Evolutionary conservation across 2,329 filamentous ascomycete genomes (phyloP).

Genomic region (Aspergillus vadensis): DNA sequence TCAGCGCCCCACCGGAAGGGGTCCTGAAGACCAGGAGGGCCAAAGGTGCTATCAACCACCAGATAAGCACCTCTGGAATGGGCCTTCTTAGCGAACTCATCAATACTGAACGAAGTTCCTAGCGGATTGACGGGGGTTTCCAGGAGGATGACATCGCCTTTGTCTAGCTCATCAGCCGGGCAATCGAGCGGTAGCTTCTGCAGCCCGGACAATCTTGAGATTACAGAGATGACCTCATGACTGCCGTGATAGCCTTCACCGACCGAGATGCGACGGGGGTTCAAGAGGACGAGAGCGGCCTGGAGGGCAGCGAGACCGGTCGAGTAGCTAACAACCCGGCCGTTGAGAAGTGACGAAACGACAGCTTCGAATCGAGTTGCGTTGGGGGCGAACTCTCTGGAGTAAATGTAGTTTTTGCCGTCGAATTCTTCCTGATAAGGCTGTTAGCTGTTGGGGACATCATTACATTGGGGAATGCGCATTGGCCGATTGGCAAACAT

Average conservation of each 20-base stretch:
- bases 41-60: conserved; percentile 92
- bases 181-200: conserved; percentile 73
- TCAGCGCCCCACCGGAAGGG: conserved; percentile 82
- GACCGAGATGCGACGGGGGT: conserved; percentile 80
- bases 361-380: conserved; percentile 82
- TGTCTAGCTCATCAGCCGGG: conserved; percentile 63
- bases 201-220: conserved; percentile 74
- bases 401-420: conserved; percentile 70
- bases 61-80: conserved; percentile 72
- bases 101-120: conserved; percentile 75
- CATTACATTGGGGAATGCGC: neutral
- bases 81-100: conserved; percentile 70
- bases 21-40: conserved; percentile 83
- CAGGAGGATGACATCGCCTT: conserved; percentile 83
- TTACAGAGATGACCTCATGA: conserved; percentile 76
- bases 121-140: conserved; percentile 94
- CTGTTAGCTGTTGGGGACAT: neutral
- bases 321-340: conserved; percentile 71
- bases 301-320: conserved; percentile 88
- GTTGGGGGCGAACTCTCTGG: conserved; percentile 76
- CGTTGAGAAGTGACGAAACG: conserved; percentile 68
- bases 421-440: conserved; percentile 20
- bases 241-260: conserved; percentile 89
- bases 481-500: neutral
- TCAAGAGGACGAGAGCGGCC: conserved; percentile 75